Conservation (phyloP, 139 green algal genomes). For the Tetraselmis striata region DNA sequence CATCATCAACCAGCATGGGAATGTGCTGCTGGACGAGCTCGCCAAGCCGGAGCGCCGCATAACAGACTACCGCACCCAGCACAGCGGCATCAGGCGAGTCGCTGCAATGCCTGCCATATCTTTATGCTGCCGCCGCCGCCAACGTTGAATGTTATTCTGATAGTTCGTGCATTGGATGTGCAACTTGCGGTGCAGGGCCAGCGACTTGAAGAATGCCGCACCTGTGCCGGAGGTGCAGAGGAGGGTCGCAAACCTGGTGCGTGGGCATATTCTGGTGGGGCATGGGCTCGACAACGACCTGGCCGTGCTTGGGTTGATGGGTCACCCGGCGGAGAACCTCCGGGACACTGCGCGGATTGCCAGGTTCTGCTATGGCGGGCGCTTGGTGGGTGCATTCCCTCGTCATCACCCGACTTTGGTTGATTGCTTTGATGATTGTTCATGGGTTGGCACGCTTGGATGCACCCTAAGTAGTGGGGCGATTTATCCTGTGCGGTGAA, state of each 20-base stretch:
- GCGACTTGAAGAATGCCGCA: constrained; percentile 3
- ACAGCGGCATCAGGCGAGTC: constrained; percentile 10
- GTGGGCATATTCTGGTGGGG: constrained; percentile 8
- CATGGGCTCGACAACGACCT: constrained; percentile 18
- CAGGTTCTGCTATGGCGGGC: neutral
- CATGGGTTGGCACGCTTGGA: no score
- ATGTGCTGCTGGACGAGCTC: constrained; percentile 16
- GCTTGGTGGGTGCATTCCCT: neutral
- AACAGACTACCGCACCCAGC: constrained; percentile 12
- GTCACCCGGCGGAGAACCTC: constrained; percentile 2
- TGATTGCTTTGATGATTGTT: no score
- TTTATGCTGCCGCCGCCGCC: no score
- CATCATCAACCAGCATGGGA: constrained; percentile 14
- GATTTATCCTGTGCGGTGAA: no score
- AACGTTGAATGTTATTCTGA: no score
- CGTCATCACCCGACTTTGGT: neutral
- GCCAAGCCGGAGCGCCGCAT: neutral
- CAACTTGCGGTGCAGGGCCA: neutral
- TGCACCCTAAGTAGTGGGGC: no score
- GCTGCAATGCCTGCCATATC: neutral
- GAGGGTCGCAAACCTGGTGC: constrained; percentile 7
- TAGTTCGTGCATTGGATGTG: no score
- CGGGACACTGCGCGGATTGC: constrained; percentile 8
- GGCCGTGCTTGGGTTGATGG: neutral
- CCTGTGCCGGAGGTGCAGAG: constrained; percentile 10